Evolutionary conservation across 768 basidiomycete species (phyloP).

Genomic region (Asterophora parasitica): DNA sequence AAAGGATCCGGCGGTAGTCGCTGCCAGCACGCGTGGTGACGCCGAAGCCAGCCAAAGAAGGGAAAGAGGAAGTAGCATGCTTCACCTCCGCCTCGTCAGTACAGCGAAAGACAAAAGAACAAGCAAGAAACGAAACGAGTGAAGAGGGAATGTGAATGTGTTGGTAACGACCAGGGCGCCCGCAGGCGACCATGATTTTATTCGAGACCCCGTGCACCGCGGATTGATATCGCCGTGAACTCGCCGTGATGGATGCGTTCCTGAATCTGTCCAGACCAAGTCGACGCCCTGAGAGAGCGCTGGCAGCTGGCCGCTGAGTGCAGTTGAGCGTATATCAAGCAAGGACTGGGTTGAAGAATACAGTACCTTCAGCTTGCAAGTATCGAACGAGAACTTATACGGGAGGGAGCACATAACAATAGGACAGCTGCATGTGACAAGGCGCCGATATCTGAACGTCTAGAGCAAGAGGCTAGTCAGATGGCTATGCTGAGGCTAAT

Average conservation of each 20-base stretch:
- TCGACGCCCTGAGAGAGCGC: no score
- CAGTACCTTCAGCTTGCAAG: no score
- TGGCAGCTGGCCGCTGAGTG: no score
- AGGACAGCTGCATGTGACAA: no score
- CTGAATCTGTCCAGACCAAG: no score
- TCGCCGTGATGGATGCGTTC: neutral
- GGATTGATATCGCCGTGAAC: neutral
- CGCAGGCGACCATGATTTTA: neutral
- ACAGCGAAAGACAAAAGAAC: neutral
- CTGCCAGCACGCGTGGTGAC: constrained; percentile 28
- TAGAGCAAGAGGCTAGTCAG: no score
- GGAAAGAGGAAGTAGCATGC: constrained; percentile 5
- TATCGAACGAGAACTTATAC: no score
- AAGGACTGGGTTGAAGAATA: no score
- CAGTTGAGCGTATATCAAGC: no score
- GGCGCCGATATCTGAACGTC: no score
- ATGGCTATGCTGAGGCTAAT: no score
- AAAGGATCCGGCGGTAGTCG: constrained; percentile 36
- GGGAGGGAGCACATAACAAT: no score
- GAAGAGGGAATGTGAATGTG: neutral
- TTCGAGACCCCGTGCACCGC: neutral
- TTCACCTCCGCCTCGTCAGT: neutral
- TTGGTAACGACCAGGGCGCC: neutral
- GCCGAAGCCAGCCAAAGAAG: constrained; percentile 32
- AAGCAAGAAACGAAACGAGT: neutral